Base-by-base conservation (phyloP, 139 green algal species). In the Picochlorum costavermella region DNA sequence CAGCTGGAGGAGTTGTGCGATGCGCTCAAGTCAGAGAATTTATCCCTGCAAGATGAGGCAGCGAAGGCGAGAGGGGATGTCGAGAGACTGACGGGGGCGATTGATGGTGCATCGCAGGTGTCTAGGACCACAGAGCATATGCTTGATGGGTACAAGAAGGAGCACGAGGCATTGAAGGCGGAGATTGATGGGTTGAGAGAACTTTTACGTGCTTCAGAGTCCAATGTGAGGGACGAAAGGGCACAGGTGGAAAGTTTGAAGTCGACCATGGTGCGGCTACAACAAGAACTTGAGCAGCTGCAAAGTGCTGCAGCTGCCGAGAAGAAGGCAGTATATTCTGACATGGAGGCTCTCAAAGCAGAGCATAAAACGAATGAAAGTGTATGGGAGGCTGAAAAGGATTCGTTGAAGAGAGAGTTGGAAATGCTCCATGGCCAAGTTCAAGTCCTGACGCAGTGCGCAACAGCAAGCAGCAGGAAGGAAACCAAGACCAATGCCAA, bases 391-490 rank as follows among this genome's bases (percentile, higher is more conserved):
- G 16, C 56, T 6, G 30, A 53, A 53, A 53, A 53, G n/a, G 46
- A 53, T 8, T 53, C 46, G 9, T 23, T 53, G 17, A 20, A 28
- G 16, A 53, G 46, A 53, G 46, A 53, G 46, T 23, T 53, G 16
- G 46, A 53, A 53, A 53, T 53, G 17, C 46, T 53, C 46, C 46
- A 53, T 53, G 46, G 17, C 46, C 16, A 53, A 23, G 46, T 53
- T 20, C 17, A 53, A 53, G 46, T 20, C 1, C n/a, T 53, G 46
- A 53, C 46, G 16, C 46, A 40, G 33, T 40, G 33, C 33, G 16
- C 46, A 6, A 20, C 46, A 2, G 46, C 12, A 14, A 28, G 49
- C 49, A 56, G 14, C 11, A 56, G 50, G 8, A 28, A 59, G 14
- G 17, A 17, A n/a, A 20, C 8, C 4, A 59, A 33, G 6, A 9